A percentile compares a stretch with the other conserved stretches of the same genome.
These are phyloP conservation scores for Zasmidium cellare DNA, from an alignment of 2,329 filamentous ascomycete species.

Conservation along the genomic window DNA sequence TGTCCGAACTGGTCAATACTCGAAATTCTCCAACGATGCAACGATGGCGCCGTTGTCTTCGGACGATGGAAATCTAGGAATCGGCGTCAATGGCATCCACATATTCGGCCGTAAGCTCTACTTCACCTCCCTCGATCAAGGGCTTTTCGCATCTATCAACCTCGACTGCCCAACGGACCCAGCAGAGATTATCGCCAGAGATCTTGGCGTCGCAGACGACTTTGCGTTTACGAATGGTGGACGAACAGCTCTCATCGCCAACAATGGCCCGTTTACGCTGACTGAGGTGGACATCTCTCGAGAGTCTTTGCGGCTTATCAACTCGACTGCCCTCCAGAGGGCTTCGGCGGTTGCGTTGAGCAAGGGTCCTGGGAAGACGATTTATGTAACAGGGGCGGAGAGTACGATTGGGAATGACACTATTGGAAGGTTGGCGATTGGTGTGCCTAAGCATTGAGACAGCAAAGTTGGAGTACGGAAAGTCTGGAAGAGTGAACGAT, in stretches of 20 bases:
- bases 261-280: neutral
- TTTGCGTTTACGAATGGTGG: neutral
- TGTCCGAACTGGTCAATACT: neutral
- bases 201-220: neutral
- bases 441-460: neutral
- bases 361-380: neutral
- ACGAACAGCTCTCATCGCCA: neutral
- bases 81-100: conserved; percentile 2
- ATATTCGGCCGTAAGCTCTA: neutral
- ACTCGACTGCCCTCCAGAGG: neutral
- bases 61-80: neutral
- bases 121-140: neutral
- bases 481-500: too few relatives aligned
- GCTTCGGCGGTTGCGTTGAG: neutral
- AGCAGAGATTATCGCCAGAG: neutral
- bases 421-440: neutral
- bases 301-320: neutral
- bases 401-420: neutral
- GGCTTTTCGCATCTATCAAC: neutral
- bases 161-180: neutral
- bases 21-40: neutral
- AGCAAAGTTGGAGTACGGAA: neutral
- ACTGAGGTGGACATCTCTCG: neutral
- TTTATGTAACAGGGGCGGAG: neutral
- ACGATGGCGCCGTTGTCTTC: neutral